A percentile compares a stretch with the other conserved stretches of the same genome.
These are phyloP conservation scores for Fusarium sp. DNA, from an alignment of 2,329 filamentous ascomycete species.

Conservation along the genomic window DNA sequence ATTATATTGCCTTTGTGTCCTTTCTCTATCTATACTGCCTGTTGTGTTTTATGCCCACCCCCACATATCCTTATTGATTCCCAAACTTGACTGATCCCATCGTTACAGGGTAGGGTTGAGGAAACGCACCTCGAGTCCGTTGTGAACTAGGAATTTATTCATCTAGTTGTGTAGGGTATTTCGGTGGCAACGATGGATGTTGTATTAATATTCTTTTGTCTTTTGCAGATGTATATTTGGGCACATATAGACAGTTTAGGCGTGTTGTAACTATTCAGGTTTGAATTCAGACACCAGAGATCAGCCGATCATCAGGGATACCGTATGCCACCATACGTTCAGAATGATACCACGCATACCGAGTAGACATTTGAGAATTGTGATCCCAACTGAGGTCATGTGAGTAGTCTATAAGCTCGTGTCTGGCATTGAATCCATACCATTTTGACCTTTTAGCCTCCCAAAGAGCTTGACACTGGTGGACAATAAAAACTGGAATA, in stretches of 20 bases:
- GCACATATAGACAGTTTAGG: too few relatives aligned
- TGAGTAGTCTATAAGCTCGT: neutral
- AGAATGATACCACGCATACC: neutral
- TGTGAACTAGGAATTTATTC: neutral
- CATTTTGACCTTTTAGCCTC: neutral
- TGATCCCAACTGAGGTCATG: too few relatives aligned
- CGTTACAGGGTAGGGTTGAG: slow-evolving; percentile 2
- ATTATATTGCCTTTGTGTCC: neutral
- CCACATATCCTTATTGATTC: neutral
- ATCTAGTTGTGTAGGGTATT: neutral
- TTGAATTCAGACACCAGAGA: neutral
- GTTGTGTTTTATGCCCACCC: neutral
- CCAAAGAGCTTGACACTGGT: neutral
- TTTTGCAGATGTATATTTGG: neutral
- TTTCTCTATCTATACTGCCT: neutral
- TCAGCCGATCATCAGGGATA: neutral
- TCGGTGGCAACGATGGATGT: neutral
- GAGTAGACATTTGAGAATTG: neutral
- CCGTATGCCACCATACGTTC: too few relatives aligned
- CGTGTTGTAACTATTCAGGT: neutral
- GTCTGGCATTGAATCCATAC: neutral
- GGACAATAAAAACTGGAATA: neutral
- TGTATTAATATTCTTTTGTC: neutral
- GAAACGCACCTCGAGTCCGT: neutral
- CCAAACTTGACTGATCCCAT: neutral